Evolutionary conservation across 2,329 filamentous ascomycete genomes (phyloP), one percentile per base, ranked within the genome.

Genomic region (Coleophoma cylindrospora): DNA sequence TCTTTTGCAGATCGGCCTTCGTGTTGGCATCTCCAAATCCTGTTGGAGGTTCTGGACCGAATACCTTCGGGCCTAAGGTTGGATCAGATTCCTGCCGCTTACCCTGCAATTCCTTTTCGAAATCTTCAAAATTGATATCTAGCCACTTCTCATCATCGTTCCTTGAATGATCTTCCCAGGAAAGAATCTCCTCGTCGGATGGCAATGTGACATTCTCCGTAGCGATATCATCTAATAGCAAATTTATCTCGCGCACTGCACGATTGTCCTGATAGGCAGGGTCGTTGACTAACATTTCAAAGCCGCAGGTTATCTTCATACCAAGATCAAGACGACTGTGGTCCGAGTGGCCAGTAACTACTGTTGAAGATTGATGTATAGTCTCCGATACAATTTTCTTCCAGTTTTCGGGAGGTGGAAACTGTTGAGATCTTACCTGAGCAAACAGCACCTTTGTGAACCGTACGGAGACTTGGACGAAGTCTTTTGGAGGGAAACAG

Each of bases 391-490:
- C 60, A 46, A 69, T 66, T 56, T 53, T 55, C 54, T 65, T 70
- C 82, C 74, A 83, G 36, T 59, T 71, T 22, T 74, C 72, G 2
- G 83, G 83, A 0, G 87, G 76, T 1, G 82, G 73, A 45, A 96
- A 96, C 21, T 86, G 80, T 65, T 99, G 94, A 14, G 89, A 91
- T 53, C 86, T 87, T 8, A 99, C 70, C 65, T 99, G 94, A 5
- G 95, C 94, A 64, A 89, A 99, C 2, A 95, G 81, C 0, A 95
- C 85, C 65, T 85, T 90, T 4, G 91, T 96, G 66, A 97, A 96
- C 41, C 80, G 84, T 32, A 89, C 80, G 60, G 88, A 91, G 27
- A 89, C 73, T 0, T 82, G 85, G 10, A 96, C 86, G 37, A 95
- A 79, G 64, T 97, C 92, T 43, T 77, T 69, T 0, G 91, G 91